Evolutionary conservation across 352 stramenopile species (phyloP), one percentile per base, ranked within the genome.

Genomic region (Phytophthora megakarya): DNA sequence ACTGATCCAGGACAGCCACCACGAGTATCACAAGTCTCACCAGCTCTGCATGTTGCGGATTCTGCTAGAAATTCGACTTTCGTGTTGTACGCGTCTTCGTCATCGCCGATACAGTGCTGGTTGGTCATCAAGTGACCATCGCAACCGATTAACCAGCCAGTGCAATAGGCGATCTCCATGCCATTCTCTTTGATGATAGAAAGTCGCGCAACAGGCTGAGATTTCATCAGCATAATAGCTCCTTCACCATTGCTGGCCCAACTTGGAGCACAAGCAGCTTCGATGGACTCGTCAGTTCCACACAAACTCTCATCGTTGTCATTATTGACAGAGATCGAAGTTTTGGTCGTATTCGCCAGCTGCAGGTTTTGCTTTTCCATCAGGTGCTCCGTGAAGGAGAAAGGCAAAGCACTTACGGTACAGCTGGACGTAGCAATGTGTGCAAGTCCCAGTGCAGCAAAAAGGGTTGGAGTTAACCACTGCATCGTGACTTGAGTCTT

Each of bases 101-200:
- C 78, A 23, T 80, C 65, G 19, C 72, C 38, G 18, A 93, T 90
- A 50, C 85, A 93, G 58, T 93, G 85, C 47, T 93, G 69, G 72
- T 93, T 93, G 12, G 85, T 93, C 53, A 93, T 65, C 50, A 93
- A 40, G 61, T 93, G 82, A 13, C 82, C 85, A 12, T 89, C 81
- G 55, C 83, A 90, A n/a, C 85, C 85, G 0, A 93, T 39, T 3
- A 93, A 33, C 42, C 80, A 93, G 12, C 82, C 85, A 21, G 85
- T 92, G 65, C 85, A 93, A 37, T 74, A 93, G 9, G 80, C 80
- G 21, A 84, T 63, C 45, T 74, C 62, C 66, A 89, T 74, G 23
- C 71, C 76, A 42, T 81, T 86, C 50, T 88, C 66, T 45, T 88
- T 88, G 58, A 77, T 70, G 39, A 90, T 91, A 22, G 73, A 84